Percentiles rank a stretch among this genome's conserved stretches.
Evolutionary conservation across 2,329 filamentous ascomycete genomes (phyloP).

Genomic region (Lecanicillium sp.): DNA sequence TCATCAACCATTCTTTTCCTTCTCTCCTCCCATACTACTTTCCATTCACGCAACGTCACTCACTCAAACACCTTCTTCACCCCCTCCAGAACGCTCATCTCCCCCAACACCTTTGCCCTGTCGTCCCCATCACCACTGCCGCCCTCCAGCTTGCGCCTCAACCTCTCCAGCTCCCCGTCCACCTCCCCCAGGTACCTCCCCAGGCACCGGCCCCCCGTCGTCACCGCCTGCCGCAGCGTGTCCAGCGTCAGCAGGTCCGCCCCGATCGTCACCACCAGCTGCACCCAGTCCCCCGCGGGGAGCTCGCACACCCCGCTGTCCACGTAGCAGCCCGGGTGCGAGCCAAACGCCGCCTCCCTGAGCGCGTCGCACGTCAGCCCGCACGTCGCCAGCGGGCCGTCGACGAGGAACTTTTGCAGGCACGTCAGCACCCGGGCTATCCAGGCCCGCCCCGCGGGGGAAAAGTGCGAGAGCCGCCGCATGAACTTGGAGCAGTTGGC

Average conservation of each 20-base stretch:
- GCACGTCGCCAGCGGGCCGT: background rate
- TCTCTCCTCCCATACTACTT: no score
- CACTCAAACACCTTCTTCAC: background rate
- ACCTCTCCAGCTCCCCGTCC: background rate
- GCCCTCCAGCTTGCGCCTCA: background rate
- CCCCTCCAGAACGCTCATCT: background rate
- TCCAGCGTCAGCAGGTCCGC: background rate
- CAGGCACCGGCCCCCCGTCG: background rate
- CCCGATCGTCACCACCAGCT: conserved; percentile 6
- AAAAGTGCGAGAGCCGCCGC: conserved; percentile 1
- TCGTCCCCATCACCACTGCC: no score
- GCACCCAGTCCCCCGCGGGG: background rate
- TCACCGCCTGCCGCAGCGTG: conserved; percentile 3
- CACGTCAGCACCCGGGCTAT: conserved; percentile 1
- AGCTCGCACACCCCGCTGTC: conserved; percentile 6
- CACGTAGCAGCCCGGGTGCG: conserved; percentile 5
- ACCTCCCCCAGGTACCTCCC: background rate
- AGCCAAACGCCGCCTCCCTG: conserved; percentile 1
- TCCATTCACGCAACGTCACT: background rate
- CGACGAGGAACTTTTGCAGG: conserved; percentile 9
- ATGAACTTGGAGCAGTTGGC: conserved; percentile 4
- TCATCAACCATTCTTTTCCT: background rate
- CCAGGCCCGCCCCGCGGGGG: background rate
- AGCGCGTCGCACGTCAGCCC: background rate
- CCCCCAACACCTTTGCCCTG: background rate